These are phyloP conservation scores for Rhodamnia rubescens DNA, from an alignment of 345 rosid species.

Conservation along the genomic window DNA sequence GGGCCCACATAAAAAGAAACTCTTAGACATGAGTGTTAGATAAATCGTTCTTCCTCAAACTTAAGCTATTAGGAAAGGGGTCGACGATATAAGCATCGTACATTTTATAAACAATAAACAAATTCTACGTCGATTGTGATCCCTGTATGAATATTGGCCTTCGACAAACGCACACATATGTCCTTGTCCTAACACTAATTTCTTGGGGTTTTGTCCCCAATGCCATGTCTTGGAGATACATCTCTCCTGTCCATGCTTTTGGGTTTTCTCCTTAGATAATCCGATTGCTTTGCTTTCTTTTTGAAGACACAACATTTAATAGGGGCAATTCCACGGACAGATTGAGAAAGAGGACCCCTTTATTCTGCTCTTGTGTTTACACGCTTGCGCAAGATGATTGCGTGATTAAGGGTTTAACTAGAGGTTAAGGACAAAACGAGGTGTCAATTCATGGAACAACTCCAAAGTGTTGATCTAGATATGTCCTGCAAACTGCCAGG, in stretches of 20 bases:
- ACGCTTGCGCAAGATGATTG: neutral
- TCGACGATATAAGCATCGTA: neutral
- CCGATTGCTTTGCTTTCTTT: neutral
- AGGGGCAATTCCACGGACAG: neutral
- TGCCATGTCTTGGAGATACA: neutral
- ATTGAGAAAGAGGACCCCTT: neutral
- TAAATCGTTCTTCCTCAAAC: neutral
- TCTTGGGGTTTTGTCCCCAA: neutral
- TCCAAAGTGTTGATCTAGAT: neutral
- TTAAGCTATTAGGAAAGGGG: neutral
- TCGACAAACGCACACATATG: neutral
- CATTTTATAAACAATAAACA: neutral
- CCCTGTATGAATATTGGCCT: neutral
- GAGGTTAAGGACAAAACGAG: neutral
- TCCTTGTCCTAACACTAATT: neutral
- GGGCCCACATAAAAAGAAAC: too few species aligned
- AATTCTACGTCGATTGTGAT: neutral
- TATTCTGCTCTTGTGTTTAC: neutral
- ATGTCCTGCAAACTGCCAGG: neutral
- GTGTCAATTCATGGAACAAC: neutral
- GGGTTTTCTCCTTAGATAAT: neutral
- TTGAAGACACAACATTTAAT: neutral
- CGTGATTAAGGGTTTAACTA: neutral
- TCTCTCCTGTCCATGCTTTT: neutral
- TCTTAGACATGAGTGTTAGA: neutral